Percentiles rank a stretch among this genome's conserved stretches.
Evolutionary conservation across 169 alveolate species (phyloP).

Genomic region (Babesia sp.): DNA sequence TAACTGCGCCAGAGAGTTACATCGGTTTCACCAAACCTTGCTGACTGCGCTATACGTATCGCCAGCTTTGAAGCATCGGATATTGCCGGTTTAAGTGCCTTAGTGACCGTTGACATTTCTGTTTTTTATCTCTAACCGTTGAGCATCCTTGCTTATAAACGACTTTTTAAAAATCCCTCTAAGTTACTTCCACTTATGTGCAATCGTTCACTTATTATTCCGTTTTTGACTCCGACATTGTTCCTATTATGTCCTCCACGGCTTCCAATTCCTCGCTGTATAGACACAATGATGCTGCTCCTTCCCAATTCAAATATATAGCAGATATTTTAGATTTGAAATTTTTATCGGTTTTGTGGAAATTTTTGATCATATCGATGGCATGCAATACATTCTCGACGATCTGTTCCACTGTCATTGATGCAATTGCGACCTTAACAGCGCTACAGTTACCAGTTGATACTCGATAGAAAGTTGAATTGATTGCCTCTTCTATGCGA

Average conservation of each 20-base stretch:
- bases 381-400: constrained; percentile 23
- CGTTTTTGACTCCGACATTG: constrained; percentile 5
- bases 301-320: constrained; percentile 56
- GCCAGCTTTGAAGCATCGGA: constrained; percentile 32
- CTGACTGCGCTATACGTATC: constrained; percentile 22
- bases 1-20: constrained; percentile 49
- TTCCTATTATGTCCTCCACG: constrained; percentile 29
- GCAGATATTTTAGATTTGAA: constrained; percentile 42
- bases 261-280: constrained; percentile 56
- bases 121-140: no score
- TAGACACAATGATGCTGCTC: constrained; percentile 45
- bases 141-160: not conserved
- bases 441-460: constrained; percentile 47
- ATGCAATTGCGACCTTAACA: constrained; percentile 53
- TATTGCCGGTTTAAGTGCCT: not conserved
- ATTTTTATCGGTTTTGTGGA: constrained; percentile 36
- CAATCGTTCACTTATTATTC: no score
- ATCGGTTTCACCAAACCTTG: constrained; percentile 40
- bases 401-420: constrained; percentile 37
- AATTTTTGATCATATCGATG: constrained; percentile 37
- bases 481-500: constrained; percentile 10
- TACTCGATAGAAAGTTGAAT: constrained; percentile 49
- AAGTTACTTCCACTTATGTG: no score
- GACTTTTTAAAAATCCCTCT: no score
- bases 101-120: not conserved